These are phyloP conservation scores for Fusarium goolgardi DNA, from an alignment of 2,329 filamentous ascomycete genomes.

Conservation along the genomic window DNA sequence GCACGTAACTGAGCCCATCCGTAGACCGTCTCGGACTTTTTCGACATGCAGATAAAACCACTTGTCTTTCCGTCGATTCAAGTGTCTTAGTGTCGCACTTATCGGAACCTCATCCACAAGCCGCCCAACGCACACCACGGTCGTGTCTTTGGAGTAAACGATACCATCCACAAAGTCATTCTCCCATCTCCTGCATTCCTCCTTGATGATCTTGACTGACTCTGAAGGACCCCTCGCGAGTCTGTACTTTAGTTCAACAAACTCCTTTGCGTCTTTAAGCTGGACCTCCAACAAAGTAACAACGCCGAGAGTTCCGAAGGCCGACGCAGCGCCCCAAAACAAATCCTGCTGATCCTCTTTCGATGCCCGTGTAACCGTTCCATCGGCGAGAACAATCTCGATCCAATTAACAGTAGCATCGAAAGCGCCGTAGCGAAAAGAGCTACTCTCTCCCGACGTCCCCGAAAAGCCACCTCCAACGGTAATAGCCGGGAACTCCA, in stretches of 20 bases:
- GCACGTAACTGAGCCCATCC: conserved; percentile 33
- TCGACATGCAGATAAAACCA: conserved; percentile 81
- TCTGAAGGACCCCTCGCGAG: conserved; percentile 56
- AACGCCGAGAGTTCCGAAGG: conserved; percentile 75
- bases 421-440: conserved; percentile 74
- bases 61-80: conserved; percentile 70
- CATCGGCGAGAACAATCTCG: conserved; percentile 73
- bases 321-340: conserved; percentile 73
- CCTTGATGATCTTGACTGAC: conserved; percentile 58
- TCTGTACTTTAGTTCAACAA: conserved; percentile 69
- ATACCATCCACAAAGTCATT: conserved; percentile 78
- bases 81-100: conserved; percentile 54
- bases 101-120: conserved; percentile 61
- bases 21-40: conserved; percentile 51
- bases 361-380: conserved; percentile 66
- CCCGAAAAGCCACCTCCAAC: conserved; percentile 74
- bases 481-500: conserved; percentile 80
- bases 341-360: conserved; percentile 66
- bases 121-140: conserved; percentile 70
- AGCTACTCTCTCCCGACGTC: conserved; percentile 75
- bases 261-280: conserved; percentile 64
- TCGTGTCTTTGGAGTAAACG: conserved; percentile 65
- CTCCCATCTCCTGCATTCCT: conserved; percentile 53
- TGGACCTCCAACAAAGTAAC: conserved; percentile 72
- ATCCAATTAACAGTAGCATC: conserved; percentile 70